Base-by-base conservation (phyloP, 2,329 filamentous ascomycete genomes). In the Exophiala calicioides region DNA sequence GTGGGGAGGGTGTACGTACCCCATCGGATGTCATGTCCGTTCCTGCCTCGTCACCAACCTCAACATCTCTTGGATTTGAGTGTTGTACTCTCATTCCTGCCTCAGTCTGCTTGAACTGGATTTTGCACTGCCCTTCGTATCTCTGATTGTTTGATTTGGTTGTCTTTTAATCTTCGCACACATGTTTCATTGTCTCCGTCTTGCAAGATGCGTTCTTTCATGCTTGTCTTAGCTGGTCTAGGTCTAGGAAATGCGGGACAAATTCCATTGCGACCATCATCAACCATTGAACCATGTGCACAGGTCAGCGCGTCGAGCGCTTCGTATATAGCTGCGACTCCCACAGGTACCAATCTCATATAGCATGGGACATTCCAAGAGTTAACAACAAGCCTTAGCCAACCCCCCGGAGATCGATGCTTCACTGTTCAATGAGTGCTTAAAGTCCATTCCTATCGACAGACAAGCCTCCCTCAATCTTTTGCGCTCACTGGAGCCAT, bases 401-500 rank as follows among this genome's bases (percentile, higher is more conserved):
- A 21, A 15, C 16, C 15, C 34, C n/a, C 26, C 38, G 12, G 15
- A 32, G 3, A 30, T 44, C 21, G 41, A 44, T 13, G 39, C 34
- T 13, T 15, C 18, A 13, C 42, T 45, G n/a, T 45, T 45, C 26
- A 33, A 45, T 24, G 24, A 37, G 31, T 53, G 50, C 30, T 19
- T 53, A 13, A 19, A 49, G 10, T 42, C 35, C 20, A 40, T 53
- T 13, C 46, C 46, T 7, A 21, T 50, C 23, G 24, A 46, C 19
- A 30, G 16, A 5, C 15, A 36, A n/a, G 36, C 32, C n/a, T 40
- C 47, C 16, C n/a, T 46, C 10, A 16, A 38, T 18, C 37, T 50
- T 3, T 7, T 53, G 19, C 18, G 44, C 5, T 32, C 40, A 7
- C 16, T 53, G 19, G 34, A 38, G 15, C 66, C 69, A 4, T 76